Conservation (phyloP, 768 basidiomycete species). For the Rhodotorula babjevae region DNA sequence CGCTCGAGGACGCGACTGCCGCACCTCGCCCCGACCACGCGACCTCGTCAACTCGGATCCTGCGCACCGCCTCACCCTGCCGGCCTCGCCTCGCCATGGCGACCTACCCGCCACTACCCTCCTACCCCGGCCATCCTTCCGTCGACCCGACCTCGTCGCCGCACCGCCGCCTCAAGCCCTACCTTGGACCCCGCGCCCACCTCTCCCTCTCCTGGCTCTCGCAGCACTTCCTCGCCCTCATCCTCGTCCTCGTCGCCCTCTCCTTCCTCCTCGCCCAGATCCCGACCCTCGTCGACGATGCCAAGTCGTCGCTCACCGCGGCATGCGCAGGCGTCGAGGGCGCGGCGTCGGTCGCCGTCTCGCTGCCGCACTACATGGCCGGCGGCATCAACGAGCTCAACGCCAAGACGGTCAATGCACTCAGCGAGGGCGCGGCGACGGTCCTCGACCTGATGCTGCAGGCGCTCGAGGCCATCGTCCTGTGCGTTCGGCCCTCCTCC, state of each 20-base stretch:
- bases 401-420: constrained; percentile 7
- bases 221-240: constrained; percentile 34
- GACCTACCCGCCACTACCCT: neutral
- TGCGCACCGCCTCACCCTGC: too few relatives aligned
- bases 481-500: constrained; percentile 1
- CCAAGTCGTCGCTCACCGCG: constrained; percentile 7
- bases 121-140: neutral
- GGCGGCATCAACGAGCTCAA: constrained; percentile 37
- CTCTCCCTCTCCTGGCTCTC: constrained; percentile 39
- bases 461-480: constrained; percentile 22
- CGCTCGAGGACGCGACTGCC: too few relatives aligned
- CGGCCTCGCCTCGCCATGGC: neutral
- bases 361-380: constrained; percentile 29
- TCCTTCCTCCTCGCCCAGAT: constrained; percentile 21
- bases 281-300: constrained; percentile 15
- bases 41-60: neutral
- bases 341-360: constrained; percentile 26
- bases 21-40: neutral
- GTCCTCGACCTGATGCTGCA: constrained; percentile 22
- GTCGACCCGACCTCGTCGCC: neutral
- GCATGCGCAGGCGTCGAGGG: constrained; percentile 29
- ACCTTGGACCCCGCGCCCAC: constrained; percentile 33
- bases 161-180: constrained; percentile 12
- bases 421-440: constrained; percentile 15
- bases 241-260: constrained; percentile 36